These are phyloP conservation scores for Annulohypoxylon moriforme DNA, from an alignment of 495 filamentous ascomycete genomes.

Conservation along the genomic window DNA sequence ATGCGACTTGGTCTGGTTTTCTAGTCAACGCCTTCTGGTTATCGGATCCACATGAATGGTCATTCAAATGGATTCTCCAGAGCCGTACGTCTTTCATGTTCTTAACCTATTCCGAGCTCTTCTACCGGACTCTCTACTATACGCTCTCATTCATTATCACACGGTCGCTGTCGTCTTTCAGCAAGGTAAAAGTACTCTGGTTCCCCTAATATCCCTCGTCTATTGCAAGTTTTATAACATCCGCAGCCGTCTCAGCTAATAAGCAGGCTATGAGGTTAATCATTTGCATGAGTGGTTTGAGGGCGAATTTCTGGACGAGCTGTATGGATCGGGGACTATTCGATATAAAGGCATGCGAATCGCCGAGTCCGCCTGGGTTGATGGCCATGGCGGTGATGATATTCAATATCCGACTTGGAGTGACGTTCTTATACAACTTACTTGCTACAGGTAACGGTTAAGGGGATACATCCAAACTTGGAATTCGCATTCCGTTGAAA, in stretches of 20 bases:
- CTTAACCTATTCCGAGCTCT: no score
- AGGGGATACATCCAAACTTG: conserved; percentile 60
- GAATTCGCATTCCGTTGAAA: conserved; percentile 54
- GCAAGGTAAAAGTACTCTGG: no score
- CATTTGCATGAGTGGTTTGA: conserved; percentile 50
- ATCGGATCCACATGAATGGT: no score
- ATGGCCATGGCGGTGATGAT: conserved; percentile 57
- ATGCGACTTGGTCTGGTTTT: no score
- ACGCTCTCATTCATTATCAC: no score
- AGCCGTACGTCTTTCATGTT: background rate
- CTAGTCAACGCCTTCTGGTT: no score
- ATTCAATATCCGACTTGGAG: no score
- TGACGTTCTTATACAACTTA: conserved; percentile 12
- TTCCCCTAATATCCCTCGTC: no score
- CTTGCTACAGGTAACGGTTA: conserved; percentile 53
- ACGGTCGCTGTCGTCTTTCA: no score
- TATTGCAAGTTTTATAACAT: conserved; percentile 43
- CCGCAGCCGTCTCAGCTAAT: conserved; percentile 47
- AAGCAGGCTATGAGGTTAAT: conserved; percentile 4
- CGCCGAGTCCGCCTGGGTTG: conserved; percentile 58
- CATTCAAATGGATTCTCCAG: no score
- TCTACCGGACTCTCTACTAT: no score
- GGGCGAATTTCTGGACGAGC: conserved; percentile 34
- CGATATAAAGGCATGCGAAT: conserved; percentile 55
- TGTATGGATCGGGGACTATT: conserved; percentile 51